These are phyloP conservation scores for Brasilioporus rufonigricans DNA, from an alignment of 768 basidiomycete genomes.

Conservation along the genomic window DNA sequence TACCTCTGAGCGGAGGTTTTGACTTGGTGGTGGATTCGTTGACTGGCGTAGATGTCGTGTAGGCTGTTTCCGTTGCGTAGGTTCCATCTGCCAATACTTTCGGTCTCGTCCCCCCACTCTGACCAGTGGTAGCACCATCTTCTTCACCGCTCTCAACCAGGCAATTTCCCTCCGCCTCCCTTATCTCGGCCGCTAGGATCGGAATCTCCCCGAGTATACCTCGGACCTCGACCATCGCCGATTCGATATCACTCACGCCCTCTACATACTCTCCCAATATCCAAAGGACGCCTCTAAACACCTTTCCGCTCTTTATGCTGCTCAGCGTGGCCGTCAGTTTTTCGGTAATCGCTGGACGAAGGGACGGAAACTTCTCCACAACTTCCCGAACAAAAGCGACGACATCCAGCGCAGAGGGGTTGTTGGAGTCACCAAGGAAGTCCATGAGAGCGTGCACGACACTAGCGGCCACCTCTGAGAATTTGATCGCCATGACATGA, in stretches of 20 bases:
- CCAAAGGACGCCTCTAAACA: conserved; percentile 95
- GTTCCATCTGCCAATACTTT: conserved; percentile 94
- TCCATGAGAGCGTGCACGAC: conserved; percentile 94
- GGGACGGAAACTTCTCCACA: conserved; percentile 92
- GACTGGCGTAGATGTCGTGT: conserved; percentile 58
- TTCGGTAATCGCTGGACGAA: conserved; percentile 79
- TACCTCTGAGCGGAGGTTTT: conserved; percentile 88
- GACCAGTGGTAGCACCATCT: conserved; percentile 33
- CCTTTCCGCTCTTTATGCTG: conserved; percentile 95
- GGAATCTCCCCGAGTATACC: conserved; percentile 96
- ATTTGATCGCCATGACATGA: conserved; percentile 93
- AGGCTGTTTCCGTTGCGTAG: conserved; percentile 96
- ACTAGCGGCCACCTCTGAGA: conserved; percentile 94
- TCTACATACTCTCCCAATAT: conserved; percentile 96
- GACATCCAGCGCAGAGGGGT: conserved; percentile 93
- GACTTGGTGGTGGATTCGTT: conserved; percentile 80
- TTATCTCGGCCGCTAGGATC: conserved; percentile 88
- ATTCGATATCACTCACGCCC: conserved; percentile 61
- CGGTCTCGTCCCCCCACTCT: conserved; percentile 51
- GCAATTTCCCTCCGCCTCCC: conserved; percentile 59
- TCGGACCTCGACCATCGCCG: conserved; percentile 73
- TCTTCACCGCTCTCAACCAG: conserved; percentile 48
- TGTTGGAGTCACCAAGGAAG: conserved; percentile 92
- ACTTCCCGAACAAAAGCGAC: conserved; percentile 90
- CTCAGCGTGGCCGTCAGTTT: conserved; percentile 78